Percentiles rank a stretch among this genome's conserved stretches.
Conservation (phyloP, 2,329 filamentous ascomycete species). For the Paraphoma sp. region DNA sequence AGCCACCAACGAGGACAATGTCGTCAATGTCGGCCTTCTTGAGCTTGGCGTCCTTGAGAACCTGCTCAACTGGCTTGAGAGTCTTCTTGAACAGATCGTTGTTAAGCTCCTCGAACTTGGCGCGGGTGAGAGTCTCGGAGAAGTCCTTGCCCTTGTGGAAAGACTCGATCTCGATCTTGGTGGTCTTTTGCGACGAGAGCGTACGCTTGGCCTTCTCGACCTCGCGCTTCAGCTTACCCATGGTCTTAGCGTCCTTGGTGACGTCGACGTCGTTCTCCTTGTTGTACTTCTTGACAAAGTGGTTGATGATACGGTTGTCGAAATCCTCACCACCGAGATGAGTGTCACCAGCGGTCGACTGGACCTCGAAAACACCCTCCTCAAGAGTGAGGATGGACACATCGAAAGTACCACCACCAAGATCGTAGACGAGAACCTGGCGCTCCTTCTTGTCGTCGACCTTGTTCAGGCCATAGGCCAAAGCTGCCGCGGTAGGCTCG, state of each 20-base stretch:
- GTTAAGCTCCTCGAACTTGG: constrained; percentile 99
- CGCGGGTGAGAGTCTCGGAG: constrained; percentile 96
- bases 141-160: constrained; percentile 98
- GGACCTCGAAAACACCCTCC: constrained; percentile 90
- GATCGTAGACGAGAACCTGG: constrained; percentile 52
- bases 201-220: constrained; percentile 99
- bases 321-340: constrained; percentile 99
- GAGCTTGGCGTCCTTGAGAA: constrained; percentile 96
- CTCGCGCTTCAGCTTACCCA: constrained; percentile 99
- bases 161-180: constrained; percentile 94
- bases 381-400: constrained; percentile 81
- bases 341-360: constrained; percentile 94
- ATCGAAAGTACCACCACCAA: constrained; percentile 53
- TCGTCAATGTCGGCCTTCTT: constrained; percentile 96
- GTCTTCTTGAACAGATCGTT: constrained; percentile 99
- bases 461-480: constrained; percentile 81
- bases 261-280: constrained; percentile 95
- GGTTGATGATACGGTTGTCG: constrained; percentile 95
- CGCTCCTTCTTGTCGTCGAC: constrained; percentile 45
- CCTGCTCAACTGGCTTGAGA: constrained; percentile 97
- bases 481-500: constrained; percentile 93
- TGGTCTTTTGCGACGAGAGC: constrained; percentile 89
- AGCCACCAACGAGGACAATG: constrained; percentile 97
- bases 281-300: constrained; percentile 98
- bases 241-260: constrained; percentile 93